These are phyloP conservation scores for Manihot esculenta DNA, from an alignment of 441 rosid species.

Conservation along the genomic window DNA sequence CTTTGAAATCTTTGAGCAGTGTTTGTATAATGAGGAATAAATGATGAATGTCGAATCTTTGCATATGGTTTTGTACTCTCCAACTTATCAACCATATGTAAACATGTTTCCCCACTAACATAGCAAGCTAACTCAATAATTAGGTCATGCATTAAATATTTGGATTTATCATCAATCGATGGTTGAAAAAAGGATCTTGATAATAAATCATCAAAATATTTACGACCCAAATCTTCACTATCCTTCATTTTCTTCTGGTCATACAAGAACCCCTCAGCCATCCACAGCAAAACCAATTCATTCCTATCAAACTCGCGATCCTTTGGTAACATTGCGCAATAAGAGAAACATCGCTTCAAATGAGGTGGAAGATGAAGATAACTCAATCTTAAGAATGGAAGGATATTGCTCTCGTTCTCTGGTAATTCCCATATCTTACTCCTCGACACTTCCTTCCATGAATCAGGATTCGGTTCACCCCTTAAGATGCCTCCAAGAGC, in stretches of 20 bases:
- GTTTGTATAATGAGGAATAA: neutral
- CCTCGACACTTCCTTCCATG: neutral
- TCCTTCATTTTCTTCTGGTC: neutral
- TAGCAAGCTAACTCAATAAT: too few relatives aligned
- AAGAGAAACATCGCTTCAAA: too few relatives aligned
- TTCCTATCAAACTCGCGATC: too few relatives aligned
- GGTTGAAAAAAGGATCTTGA: too few relatives aligned
- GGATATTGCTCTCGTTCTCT: neutral
- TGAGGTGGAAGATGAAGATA: slow-evolving; percentile 32
- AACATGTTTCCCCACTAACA: too few relatives aligned
- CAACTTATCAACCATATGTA: slow-evolving; percentile 7
- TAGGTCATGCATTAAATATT: too few relatives aligned
- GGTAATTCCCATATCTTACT: neutral
- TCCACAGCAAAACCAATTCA: neutral
- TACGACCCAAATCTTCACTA: neutral
- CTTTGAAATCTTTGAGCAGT: slow-evolving; percentile 1
- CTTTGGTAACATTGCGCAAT: too few relatives aligned
- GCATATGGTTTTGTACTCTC: neutral
- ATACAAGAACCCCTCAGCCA: slow-evolving; percentile 27
- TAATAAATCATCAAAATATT: too few relatives aligned
- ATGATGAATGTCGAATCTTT: slow-evolving; percentile 8
- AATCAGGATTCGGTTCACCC: neutral
- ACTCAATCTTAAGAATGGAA: slow-evolving; percentile 23
- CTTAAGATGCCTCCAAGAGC: too few relatives aligned
- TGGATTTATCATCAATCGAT: too few relatives aligned